Evolutionary conservation across 23 red algal species (phyloP).

Genomic region (Agarophyton chilense): DNA sequence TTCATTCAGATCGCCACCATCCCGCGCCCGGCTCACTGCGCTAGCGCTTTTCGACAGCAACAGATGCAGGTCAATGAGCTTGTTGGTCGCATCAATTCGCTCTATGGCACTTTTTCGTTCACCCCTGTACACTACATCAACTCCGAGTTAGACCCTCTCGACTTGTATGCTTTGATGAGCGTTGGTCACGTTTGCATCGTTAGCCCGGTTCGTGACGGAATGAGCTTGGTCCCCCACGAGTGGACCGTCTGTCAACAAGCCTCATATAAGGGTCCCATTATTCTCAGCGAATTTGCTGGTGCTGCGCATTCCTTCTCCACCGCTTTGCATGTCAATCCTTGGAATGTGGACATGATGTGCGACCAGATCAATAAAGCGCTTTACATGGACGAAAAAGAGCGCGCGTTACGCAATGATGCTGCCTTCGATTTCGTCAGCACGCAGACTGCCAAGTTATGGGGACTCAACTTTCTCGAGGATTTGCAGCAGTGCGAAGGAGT

Average conservation of each 20-base stretch:
- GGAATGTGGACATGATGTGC: slow-evolving; percentile 75
- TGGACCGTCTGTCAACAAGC: slow-evolving; percentile 92
- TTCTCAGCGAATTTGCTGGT: slow-evolving; percentile 90
- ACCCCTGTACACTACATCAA: slow-evolving; percentile 93
- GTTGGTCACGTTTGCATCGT: slow-evolving; percentile 87
- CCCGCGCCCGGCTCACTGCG: slow-evolving; percentile 17
- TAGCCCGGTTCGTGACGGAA: slow-evolving; percentile 82
- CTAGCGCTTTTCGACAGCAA: slow-evolving; percentile 29
- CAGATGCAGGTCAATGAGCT: slow-evolving; percentile 72
- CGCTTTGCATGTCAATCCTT: slow-evolving; percentile 93
- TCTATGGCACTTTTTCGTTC: slow-evolving; percentile 76
- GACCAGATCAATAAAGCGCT: slow-evolving; percentile 71
- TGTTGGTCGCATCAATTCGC: slow-evolving; percentile 90
- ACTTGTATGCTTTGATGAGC: slow-evolving; percentile 79
- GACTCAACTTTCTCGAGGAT: slow-evolving; percentile 90
- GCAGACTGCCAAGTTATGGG: slow-evolving; percentile 86
- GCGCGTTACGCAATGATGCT: slow-evolving; percentile 69
- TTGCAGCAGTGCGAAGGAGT: slow-evolving; percentile 51
- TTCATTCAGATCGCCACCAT: slow-evolving; percentile 80
- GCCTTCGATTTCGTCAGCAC: slow-evolving; percentile 84
- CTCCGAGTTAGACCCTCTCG: slow-evolving; percentile 35
- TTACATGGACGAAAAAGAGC: slow-evolving; percentile 60
- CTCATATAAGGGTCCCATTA: slow-evolving; percentile 69
- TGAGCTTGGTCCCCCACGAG: slow-evolving; percentile 86
- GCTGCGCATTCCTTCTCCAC: slow-evolving; percentile 78